A percentile compares a stretch with the other conserved stretches of the same genome.
phyloP scores from a whole-genome alignment of 2,329 filamentous ascomycete species.

The Pseudogymnoascus sp. region DNA sequence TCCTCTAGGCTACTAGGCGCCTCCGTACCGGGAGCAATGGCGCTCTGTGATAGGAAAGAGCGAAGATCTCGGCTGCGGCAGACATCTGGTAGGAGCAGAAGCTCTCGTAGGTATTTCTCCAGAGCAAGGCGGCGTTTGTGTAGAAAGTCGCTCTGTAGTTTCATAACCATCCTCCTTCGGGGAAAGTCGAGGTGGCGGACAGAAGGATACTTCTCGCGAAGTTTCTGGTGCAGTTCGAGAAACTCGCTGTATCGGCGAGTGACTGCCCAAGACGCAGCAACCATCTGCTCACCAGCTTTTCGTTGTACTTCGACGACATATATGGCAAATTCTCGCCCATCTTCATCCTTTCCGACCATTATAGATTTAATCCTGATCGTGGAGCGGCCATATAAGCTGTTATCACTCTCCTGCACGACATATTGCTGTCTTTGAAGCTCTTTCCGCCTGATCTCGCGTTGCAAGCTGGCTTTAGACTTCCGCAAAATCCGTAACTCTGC shows the following conservation, averaged over 20 bases:
- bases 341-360: constrained; percentile 83
- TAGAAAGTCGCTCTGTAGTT: constrained; percentile 90
- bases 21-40: constrained; percentile 56
- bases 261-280: constrained; percentile 88
- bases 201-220: constrained; percentile 76
- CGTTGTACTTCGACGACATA: constrained; percentile 89
- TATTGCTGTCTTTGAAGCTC: constrained; percentile 96
- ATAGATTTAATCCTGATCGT: constrained; percentile 85
- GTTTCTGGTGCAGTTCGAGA: constrained; percentile 83
- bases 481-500: constrained; percentile 84
- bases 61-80: constrained; percentile 89
- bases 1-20: constrained; percentile 47
- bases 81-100: constrained; percentile 82
- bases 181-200: constrained; percentile 89
- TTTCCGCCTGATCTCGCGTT: constrained; percentile 86
- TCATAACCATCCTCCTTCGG: constrained; percentile 85
- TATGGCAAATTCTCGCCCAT: constrained; percentile 86
- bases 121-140: constrained; percentile 78
- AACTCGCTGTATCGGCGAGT: constrained; percentile 96
- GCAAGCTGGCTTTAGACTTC: constrained; percentile 89
- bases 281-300: constrained; percentile 89
- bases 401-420: constrained; percentile 94
- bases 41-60: constrained; percentile 84
- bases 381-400: constrained; percentile 87
- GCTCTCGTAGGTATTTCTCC: constrained; percentile 74